These are phyloP conservation scores for Mucuna pruriens DNA, from an alignment of 306 rosid genomes.

Conservation along the genomic window DNA sequence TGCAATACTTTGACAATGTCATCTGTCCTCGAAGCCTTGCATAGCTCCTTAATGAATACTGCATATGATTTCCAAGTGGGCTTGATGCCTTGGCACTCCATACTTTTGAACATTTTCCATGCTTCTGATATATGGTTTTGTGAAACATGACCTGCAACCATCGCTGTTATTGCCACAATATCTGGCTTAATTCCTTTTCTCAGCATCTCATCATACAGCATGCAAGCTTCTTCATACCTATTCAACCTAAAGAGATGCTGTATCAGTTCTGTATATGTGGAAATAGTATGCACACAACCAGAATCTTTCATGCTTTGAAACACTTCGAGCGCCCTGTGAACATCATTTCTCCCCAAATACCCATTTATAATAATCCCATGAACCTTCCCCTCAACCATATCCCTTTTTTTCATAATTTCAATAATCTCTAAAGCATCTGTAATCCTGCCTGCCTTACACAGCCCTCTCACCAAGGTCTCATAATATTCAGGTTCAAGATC, in stretches of 20 bases:
- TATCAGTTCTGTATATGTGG: constrained; percentile 79
- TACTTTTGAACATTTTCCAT: constrained; percentile 64
- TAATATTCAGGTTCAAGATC: constrained; percentile 59
- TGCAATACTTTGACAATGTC: constrained; percentile 68
- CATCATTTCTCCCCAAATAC: constrained; percentile 61
- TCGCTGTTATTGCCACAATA: constrained; percentile 70
- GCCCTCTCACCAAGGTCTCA: constrained; percentile 76
- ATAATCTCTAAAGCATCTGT: constrained; percentile 75
- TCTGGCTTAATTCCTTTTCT: constrained; percentile 67
- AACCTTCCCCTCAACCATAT: constrained; percentile 55
- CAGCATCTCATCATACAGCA: constrained; percentile 77
- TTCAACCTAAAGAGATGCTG: constrained; percentile 69
- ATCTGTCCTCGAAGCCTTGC: constrained; percentile 70
- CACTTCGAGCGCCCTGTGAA: constrained; percentile 60
- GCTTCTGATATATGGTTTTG: constrained; percentile 67
- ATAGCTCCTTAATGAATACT: constrained; percentile 79
- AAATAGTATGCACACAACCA: constrained; percentile 57
- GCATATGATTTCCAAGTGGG: constrained; percentile 70
- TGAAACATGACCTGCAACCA: constrained; percentile 82
- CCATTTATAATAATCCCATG: constrained; percentile 68
- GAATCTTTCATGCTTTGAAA: constrained; percentile 71
- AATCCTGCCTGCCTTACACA: constrained; percentile 70
- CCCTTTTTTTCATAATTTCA: constrained; percentile 67
- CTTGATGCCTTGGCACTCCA: constrained; percentile 64
- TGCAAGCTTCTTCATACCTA: constrained; percentile 64